Conservation (phyloP, 1,284 basidiomycete species). For the Ceratobasidium sp. region DNA sequence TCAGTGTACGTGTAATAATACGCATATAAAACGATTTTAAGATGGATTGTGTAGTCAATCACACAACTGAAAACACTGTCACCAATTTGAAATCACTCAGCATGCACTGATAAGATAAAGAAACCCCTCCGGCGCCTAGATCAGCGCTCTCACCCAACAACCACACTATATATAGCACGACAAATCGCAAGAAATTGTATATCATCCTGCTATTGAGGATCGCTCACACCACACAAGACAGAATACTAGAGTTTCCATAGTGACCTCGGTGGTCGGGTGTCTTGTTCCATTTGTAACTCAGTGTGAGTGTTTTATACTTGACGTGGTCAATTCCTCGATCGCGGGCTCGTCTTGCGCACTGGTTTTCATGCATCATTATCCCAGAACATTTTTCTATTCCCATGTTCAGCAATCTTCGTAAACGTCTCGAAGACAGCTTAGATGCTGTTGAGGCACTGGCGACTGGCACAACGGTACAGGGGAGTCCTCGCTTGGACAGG, state of each 20-base stretch:
- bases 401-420: constrained; percentile 42
- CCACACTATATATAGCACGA: constrained; percentile 1
- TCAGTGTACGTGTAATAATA: too few relatives aligned
- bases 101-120: neutral
- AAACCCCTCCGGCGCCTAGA: neutral
- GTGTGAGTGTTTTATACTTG: constrained; percentile 8
- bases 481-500: constrained; percentile 27
- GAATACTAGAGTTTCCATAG: neutral
- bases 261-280: neutral
- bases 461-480: constrained; percentile 23
- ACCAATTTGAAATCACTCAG: neutral
- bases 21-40: too few relatives aligned
- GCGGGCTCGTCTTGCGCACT: neutral
- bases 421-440: constrained; percentile 45
- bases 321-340: neutral
- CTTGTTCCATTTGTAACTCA: neutral
- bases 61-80: too few relatives aligned
- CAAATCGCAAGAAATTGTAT: neutral
- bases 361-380: neutral
- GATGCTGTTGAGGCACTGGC: constrained; percentile 46
- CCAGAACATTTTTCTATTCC: neutral
- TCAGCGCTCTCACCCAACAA: neutral
- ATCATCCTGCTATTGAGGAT: neutral
- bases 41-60: too few relatives aligned
- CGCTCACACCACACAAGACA: neutral